Evolutionary conservation across 306 rosid species (phyloP).

Genomic region (Luffa acutangula): DNA sequence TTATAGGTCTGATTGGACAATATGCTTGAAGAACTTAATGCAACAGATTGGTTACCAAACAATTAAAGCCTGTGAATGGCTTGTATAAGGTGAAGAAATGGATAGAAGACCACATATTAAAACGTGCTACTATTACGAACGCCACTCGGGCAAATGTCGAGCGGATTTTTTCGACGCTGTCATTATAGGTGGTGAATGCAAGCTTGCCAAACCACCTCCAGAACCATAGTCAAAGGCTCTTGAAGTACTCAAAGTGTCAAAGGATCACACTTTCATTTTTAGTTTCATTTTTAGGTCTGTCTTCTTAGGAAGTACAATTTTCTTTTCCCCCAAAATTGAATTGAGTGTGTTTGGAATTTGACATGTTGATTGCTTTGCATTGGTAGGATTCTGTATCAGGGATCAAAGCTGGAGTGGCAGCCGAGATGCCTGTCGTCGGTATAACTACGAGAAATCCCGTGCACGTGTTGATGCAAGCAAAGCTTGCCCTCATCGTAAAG

Average conservation of each 20-base stretch:
- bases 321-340: neutral
- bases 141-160: constrained; percentile 90
- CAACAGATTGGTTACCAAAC: constrained; percentile 56
- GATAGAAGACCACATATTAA: constrained; percentile 67
- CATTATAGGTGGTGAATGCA: constrained; percentile 70
- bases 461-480: constrained; percentile 51
- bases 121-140: constrained; percentile 91
- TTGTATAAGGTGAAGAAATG: constrained; percentile 66
- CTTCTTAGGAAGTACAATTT: neutral
- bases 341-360: neutral
- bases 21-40: constrained; percentile 3
- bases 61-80: constrained; percentile 65
- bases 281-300: no score
- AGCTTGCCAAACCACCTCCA: constrained; percentile 84
- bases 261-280: constrained; percentile 76
- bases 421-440: constrained; percentile 87
- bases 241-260: constrained; percentile 63
- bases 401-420: constrained; percentile 87
- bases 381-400: constrained; percentile 88
- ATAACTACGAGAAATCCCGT: constrained; percentile 70
- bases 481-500: constrained; percentile 60
- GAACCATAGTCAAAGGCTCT: constrained; percentile 87
- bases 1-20: neutral
- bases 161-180: constrained; percentile 67
- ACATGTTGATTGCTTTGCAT: neutral